Conservation (phyloP, 192 early-diverging fungal species). For the Coemansia sp. region DNA sequence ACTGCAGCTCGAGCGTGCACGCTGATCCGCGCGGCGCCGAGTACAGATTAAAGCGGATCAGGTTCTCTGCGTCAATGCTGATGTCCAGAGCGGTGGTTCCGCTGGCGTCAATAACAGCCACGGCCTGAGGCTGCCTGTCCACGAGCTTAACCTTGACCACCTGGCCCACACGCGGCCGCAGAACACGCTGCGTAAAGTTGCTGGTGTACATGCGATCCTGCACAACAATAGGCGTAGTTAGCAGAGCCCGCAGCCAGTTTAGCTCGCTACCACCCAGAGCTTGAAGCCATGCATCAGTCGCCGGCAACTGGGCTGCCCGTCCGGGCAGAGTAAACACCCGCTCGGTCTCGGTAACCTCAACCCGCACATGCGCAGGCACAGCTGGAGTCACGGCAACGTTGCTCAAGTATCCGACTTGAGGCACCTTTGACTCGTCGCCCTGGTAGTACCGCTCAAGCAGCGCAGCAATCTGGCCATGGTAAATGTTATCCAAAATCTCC, state of each 20-base stretch:
- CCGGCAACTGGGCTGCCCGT: slow-evolving; percentile 18
- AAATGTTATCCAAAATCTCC: slow-evolving; percentile 87
- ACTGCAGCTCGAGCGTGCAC: slow-evolving; percentile 77
- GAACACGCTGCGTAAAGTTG: slow-evolving; percentile 65
- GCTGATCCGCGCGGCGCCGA: slow-evolving; percentile 51
- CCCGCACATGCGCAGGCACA: slow-evolving; percentile 21
- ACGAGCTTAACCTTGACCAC: slow-evolving; percentile 46
- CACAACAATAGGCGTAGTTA: slow-evolving; percentile 76
- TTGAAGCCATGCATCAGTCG: slow-evolving; percentile 41
- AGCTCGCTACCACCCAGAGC: slow-evolving; percentile 71
- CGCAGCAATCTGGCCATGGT: slow-evolving; percentile 73
- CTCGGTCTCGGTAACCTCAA: slow-evolving; percentile 15
- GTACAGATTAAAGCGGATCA: slow-evolving; percentile 64
- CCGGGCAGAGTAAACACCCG: slow-evolving; percentile 22
- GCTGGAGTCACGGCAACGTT: slow-evolving; percentile 41
- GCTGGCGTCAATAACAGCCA: slow-evolving; percentile 5
- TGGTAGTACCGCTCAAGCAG: slow-evolving; percentile 78
- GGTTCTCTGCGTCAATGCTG: slow-evolving; percentile 47
- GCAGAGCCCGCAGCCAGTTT: slow-evolving; percentile 83
- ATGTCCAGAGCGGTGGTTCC: slow-evolving; percentile 32
- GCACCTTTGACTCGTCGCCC: slow-evolving; percentile 61
- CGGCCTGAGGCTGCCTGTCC: slow-evolving; percentile 38
- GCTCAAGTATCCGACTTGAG: slow-evolving; percentile 75
- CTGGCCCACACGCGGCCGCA: slow-evolving; percentile 65
- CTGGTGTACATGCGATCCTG: slow-evolving; percentile 70